Evolutionary conservation across 2,329 filamentous ascomycete species (phyloP), one percentile per base, ranked within the genome.

Genomic region (Fusarium nygamai): DNA sequence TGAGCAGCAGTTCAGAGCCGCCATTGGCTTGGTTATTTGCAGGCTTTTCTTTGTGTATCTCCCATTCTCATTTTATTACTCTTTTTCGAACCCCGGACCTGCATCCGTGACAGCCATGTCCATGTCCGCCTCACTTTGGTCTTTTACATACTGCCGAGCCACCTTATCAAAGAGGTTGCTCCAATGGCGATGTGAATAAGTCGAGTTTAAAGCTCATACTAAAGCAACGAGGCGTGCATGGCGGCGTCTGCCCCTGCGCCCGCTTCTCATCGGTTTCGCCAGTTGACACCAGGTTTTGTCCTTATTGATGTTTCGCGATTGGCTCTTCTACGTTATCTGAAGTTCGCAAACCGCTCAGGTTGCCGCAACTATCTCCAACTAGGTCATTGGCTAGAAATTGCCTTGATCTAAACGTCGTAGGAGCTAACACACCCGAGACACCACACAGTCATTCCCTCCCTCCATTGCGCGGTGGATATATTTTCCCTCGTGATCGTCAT

Each of bases 401-500:
- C 56, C 58, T 50, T 46, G 38, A 46, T 57, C 60, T 31, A 33
- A 47, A 36, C 38, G 60, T 38, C 29, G 46, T 20, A 53, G 61
- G 57, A 51, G 53, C 61, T 48, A 67, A 57, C 34, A 54, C 54
- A 58, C 50, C 54, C 58, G 61, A 64, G 62, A 74, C 67, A 73
- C 72, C 67, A 71, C 67, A 69, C 61, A 41, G 58, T 63, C 64
- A 48, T 27, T 41, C 51, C 50, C 61, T 51, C 69, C 69, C 50
- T 54, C 65, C 72, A 63, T 67, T 48, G 67, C 61, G 66, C 70
- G 62, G 62, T 75, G 65, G 66, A 71, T 47, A 61, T 39, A 59
- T n/a, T 56, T 34, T 58, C 46, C 72, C 73, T 73, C 73, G 72
- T 75, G 73, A 75, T 71, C 69, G 41, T 75, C 69, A 22, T 73